These are phyloP conservation scores for Crithidia bombi DNA, from an alignment of 208 protist species.

Conservation along the genomic window DNA sequence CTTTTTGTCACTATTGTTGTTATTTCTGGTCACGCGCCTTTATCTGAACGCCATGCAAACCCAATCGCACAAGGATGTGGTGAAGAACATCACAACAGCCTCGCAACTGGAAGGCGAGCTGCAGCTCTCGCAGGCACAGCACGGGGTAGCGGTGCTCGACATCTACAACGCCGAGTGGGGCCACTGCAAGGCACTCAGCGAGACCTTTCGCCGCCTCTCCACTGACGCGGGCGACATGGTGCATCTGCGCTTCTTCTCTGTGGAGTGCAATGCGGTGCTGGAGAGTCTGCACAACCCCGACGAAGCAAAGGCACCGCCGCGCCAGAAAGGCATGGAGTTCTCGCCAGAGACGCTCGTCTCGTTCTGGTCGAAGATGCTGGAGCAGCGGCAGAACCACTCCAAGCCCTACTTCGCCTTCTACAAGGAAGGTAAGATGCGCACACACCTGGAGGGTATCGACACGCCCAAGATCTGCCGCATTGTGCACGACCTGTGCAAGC, in stretches of 20 bases:
- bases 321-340: constrained; percentile 51
- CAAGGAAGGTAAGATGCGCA: constrained; percentile 82
- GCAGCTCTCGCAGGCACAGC: constrained; percentile 76
- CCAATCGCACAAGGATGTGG: constrained; percentile 70
- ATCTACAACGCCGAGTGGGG: constrained; percentile 91
- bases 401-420: constrained; percentile 91
- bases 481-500: constrained; percentile 75
- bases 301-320: constrained; percentile 24
- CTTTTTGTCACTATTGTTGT: constrained; percentile 6
- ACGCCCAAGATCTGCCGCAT: constrained; percentile 83
- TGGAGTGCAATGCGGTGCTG: constrained; percentile 85
- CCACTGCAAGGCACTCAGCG: constrained; percentile 79
- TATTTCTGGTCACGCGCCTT: background rate
- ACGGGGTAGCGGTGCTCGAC: constrained; percentile 87
- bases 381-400: constrained; percentile 68
- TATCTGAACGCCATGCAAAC: constrained; percentile 22
- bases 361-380: constrained; percentile 72
- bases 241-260: constrained; percentile 84
- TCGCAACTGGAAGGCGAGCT: constrained; percentile 80
- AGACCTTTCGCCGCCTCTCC: constrained; percentile 86
- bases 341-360: constrained; percentile 61
- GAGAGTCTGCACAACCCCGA: constrained; percentile 63
- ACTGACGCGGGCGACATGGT: constrained; percentile 81
- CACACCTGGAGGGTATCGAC: constrained; percentile 81
- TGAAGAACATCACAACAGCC: constrained; percentile 76